A percentile compares a stretch with the other conserved stretches of the same genome.
phyloP scores from a whole-genome alignment of 1,139 yeast species.

The Nadsonia starkeyi-henricii region DNA sequence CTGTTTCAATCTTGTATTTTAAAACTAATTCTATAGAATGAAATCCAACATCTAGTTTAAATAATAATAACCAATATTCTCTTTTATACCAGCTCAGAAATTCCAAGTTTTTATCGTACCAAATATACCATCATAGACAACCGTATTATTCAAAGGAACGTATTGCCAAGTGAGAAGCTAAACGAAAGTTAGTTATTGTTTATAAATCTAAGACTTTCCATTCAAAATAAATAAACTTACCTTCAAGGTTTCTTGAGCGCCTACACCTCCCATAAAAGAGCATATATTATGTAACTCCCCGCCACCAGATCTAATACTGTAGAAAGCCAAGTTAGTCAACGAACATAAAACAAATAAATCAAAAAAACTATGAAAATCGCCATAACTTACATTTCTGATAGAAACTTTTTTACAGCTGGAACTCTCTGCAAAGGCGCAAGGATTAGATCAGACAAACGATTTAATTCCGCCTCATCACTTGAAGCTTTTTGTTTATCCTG shows the following conservation, averaged over 20 bases:
- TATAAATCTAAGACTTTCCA: constrained; percentile 7
- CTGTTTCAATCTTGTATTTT: no score
- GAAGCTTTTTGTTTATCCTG: constrained; percentile 6
- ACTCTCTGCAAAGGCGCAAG: neutral
- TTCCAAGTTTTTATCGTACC: constrained; percentile 27
- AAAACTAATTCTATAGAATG: no score
- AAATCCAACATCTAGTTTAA: no score
- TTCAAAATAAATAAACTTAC: constrained; percentile 8
- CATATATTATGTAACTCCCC: constrained; percentile 34
- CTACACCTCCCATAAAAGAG: constrained; percentile 62
- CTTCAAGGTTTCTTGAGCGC: constrained; percentile 62
- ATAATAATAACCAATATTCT: no score
- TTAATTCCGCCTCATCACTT: constrained; percentile 3
- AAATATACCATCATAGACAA: constrained; percentile 53
- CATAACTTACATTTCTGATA: constrained; percentile 14
- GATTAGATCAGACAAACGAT: neutral
- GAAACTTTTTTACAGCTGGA: constrained; percentile 5
- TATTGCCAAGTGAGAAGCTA: constrained; percentile 53
- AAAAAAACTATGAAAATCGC: no score
- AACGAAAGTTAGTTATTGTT: constrained; percentile 10
- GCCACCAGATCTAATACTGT: constrained; percentile 25
- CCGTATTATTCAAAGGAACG: constrained; percentile 51
- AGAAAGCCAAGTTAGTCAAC: constrained; percentile 1
- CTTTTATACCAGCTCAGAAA: neutral
- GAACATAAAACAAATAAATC: neutral